Conservation (phyloP, 2,329 filamentous ascomycete species). For the Didymella pomorum region DNA sequence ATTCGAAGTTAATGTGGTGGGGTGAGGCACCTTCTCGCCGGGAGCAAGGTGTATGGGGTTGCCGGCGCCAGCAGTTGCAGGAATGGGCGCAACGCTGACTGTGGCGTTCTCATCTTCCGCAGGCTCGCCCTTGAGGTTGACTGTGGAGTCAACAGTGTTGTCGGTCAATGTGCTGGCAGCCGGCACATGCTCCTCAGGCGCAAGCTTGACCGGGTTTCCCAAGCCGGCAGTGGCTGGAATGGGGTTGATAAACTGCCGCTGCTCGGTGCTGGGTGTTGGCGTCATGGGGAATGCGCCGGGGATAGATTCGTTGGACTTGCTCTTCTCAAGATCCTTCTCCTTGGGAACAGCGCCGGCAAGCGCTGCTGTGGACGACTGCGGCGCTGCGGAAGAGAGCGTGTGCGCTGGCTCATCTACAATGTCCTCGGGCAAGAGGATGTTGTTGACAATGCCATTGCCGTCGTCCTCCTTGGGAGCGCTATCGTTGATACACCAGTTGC, state of each 20-base stretch:
- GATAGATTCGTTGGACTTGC: conserved; percentile 43
- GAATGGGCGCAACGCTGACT: conserved; percentile 66
- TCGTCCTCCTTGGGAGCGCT: conserved; percentile 84
- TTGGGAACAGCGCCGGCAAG: conserved; percentile 73
- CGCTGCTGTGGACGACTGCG: conserved; percentile 74
- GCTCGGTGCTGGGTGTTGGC: conserved; percentile 60
- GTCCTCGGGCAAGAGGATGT: conserved; percentile 81
- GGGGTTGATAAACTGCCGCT: conserved; percentile 64
- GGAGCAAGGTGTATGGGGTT: conserved; percentile 84
- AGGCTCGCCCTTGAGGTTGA: conserved; percentile 45
- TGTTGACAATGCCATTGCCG: conserved; percentile 86
- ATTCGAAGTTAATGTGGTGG: conserved; percentile 69
- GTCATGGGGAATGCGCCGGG: conserved; percentile 79
- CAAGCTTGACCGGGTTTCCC: conserved; percentile 81
- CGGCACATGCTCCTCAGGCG: conserved; percentile 82
- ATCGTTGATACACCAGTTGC: conserved; percentile 84
- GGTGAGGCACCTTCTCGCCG: conserved; percentile 80
- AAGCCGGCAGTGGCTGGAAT: conserved; percentile 65
- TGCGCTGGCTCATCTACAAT: conserved; percentile 63
- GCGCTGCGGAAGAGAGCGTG: conserved; percentile 72
- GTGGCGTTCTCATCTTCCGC: conserved; percentile 44
- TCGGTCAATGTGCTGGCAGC: conserved; percentile 68
- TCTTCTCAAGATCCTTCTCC: conserved; percentile 51
- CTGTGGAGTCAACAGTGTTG: conserved; percentile 73
- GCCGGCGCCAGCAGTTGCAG: conserved; percentile 65